These are phyloP conservation scores for Phytophthora syringae DNA, from an alignment of 352 stramenopile species.

Conservation along the genomic window DNA sequence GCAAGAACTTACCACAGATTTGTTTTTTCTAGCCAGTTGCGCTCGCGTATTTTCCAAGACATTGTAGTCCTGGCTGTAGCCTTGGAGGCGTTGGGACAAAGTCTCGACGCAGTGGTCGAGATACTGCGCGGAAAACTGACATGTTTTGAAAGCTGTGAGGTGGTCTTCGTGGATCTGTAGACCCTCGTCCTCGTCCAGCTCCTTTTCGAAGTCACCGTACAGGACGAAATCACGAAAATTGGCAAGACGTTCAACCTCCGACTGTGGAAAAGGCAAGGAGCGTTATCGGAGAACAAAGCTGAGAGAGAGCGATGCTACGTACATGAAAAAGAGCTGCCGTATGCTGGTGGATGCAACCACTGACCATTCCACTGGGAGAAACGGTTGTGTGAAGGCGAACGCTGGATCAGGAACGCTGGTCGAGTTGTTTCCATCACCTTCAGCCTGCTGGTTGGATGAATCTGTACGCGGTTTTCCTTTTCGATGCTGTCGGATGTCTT, in stretches of 20 bases:
- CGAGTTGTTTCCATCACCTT: slow-evolving; percentile 2
- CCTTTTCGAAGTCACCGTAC: slow-evolving; percentile 55
- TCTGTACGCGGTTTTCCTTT: neutral
- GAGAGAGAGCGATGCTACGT: slow-evolving; percentile 2
- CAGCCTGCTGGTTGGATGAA: neutral
- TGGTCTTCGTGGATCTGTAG: slow-evolving; percentile 62
- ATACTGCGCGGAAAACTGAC: slow-evolving; percentile 76
- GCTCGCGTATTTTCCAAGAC: slow-evolving; percentile 18
- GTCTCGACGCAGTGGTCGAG: slow-evolving; percentile 62
- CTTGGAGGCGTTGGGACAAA: slow-evolving; percentile 41
- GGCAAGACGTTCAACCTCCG: slow-evolving; percentile 58
- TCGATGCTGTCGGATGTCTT: slow-evolving; percentile 17
- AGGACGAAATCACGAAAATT: slow-evolving; percentile 63
- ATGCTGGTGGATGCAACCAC: slow-evolving; percentile 59
- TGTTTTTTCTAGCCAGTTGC: slow-evolving; percentile 31
- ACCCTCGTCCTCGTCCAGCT: slow-evolving; percentile 55
- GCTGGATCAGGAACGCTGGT: slow-evolving; percentile 48
- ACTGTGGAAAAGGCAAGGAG: slow-evolving; percentile 27
- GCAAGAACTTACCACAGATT: slow-evolving; percentile 32
- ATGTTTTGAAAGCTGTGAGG: slow-evolving; percentile 55
- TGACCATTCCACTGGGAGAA: slow-evolving; percentile 63
- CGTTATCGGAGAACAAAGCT: neutral
- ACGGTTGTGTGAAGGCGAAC: slow-evolving; percentile 64
- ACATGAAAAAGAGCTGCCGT: slow-evolving; percentile 73
- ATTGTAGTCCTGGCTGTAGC: slow-evolving; percentile 49